Conservation (phyloP, 179 eudicot genomes). For the Beta macrorhiza region DNA sequence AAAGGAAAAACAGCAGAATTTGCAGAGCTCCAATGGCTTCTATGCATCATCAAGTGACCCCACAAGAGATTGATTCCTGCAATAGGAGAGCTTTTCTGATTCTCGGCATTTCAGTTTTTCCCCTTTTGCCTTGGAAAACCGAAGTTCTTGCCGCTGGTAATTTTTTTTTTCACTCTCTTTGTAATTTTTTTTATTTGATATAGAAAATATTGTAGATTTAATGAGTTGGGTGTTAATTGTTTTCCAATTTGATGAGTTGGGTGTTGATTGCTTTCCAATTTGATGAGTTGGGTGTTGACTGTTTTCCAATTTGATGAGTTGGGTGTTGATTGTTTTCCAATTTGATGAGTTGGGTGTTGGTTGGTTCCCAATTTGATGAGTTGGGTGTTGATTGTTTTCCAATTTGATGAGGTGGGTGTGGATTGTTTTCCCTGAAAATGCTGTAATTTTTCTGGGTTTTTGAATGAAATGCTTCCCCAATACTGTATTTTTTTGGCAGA, state of each 20-base stretch:
- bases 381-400: no score
- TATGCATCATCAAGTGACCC: slow-evolving; percentile 15
- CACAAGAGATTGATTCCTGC: slow-evolving; percentile 28
- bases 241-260: neutral
- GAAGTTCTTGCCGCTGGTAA: slow-evolving; percentile 45
- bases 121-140: slow-evolving; percentile 48
- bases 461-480: neutral
- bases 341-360: slow-evolving; percentile 24
- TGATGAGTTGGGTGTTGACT: neutral
- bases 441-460: neutral
- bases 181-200: neutral
- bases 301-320: no score
- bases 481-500: neutral
- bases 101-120: slow-evolving; percentile 64
- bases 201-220: neutral
- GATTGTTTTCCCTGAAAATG: neutral
- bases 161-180: neutral
- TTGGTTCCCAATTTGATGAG: no score
- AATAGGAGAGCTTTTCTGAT: slow-evolving; percentile 54
- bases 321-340: no score
- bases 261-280: slow-evolving; percentile 3
- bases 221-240: neutral
- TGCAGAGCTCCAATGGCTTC: slow-evolving; percentile 36
- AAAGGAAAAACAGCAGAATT: slow-evolving; percentile 24
- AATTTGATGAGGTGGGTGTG: no score